Evolutionary conservation across 2,329 filamentous ascomycete genomes (phyloP).

Genomic region (Sarocladiaceae sp.): DNA sequence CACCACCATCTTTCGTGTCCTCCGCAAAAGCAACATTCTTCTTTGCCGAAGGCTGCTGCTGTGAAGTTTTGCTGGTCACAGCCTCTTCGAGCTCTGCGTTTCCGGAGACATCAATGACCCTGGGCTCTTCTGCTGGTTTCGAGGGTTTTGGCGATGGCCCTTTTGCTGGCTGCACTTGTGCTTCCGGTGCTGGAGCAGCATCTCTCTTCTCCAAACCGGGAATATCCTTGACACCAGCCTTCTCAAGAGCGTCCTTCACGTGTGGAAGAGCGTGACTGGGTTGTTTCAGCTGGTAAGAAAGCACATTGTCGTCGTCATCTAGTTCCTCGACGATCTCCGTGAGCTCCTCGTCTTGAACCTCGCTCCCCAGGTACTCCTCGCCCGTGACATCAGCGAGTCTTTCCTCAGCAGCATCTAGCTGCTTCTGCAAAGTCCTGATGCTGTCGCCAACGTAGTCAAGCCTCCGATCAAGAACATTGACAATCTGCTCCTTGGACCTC

Average conservation of each 20-base stretch:
- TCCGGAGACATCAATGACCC: background rate
- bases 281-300: slow-evolving; percentile 62
- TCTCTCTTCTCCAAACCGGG: slow-evolving; percentile 16
- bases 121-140: background rate
- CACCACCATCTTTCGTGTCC: slow-evolving; percentile 45
- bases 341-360: slow-evolving; percentile 64
- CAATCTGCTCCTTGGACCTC: slow-evolving; percentile 40
- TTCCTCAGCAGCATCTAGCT: slow-evolving; percentile 64
- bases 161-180: background rate
- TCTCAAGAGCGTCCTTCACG: slow-evolving; percentile 68
- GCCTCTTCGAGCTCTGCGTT: background rate
- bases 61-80: background rate
- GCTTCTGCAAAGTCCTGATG: slow-evolving; percentile 67
- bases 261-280: slow-evolving; percentile 65
- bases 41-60: slow-evolving; percentile 22
- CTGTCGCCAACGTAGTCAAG: slow-evolving; percentile 90
- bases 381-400: slow-evolving; percentile 62
- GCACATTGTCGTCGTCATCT: slow-evolving; percentile 83
- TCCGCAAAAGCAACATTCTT: slow-evolving; percentile 63
- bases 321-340: slow-evolving; percentile 91
- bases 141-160: background rate
- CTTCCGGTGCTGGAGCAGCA: background rate
- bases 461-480: slow-evolving; percentile 62
- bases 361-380: slow-evolving; percentile 41
- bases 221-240: slow-evolving; percentile 63